These are phyloP conservation scores for Iberis pinnata DNA, from an alignment of 345 rosid species.

Conservation along the genomic window DNA sequence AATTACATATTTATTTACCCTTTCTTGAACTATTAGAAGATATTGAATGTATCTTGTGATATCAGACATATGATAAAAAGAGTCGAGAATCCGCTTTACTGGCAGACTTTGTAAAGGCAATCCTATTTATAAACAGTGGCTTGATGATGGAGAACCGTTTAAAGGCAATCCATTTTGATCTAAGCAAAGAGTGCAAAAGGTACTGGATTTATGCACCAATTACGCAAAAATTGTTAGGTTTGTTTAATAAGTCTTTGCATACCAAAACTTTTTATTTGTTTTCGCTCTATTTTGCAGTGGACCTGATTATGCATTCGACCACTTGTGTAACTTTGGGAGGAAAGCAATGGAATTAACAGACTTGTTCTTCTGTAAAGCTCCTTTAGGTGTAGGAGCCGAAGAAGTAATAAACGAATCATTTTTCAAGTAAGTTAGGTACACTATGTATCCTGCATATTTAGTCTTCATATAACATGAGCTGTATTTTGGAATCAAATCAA, in stretches of 20 bases:
- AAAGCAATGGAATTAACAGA: conserved; percentile 52
- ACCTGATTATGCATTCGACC: conserved; percentile 51
- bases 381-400: conserved; percentile 37
- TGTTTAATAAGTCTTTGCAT: neutral
- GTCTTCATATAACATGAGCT: neutral
- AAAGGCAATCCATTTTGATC: conserved; percentile 74
- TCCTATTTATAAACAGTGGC: conserved; percentile 49
- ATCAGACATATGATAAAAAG: conserved; percentile 60
- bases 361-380: conserved; percentile 52
- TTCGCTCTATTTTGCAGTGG: conserved; percentile 44
- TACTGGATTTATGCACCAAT: conserved; percentile 21
- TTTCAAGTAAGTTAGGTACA: conserved; percentile 46
- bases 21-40: conserved; percentile 14
- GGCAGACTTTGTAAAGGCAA: conserved; percentile 65
- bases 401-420: conserved; percentile 30
- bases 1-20: conserved; percentile 2
- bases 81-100: conserved; percentile 73
- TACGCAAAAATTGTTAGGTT: neutral
- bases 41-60: conserved; percentile 13
- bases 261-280: neutral
- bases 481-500: too few relatives aligned
- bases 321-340: conserved; percentile 32
- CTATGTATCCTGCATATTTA: neutral
- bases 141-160: conserved; percentile 44
- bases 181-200: conserved; percentile 59